Evolutionary conservation across 106 monocot species (phyloP).

Genomic region (Platanthera zijinensis): DNA sequence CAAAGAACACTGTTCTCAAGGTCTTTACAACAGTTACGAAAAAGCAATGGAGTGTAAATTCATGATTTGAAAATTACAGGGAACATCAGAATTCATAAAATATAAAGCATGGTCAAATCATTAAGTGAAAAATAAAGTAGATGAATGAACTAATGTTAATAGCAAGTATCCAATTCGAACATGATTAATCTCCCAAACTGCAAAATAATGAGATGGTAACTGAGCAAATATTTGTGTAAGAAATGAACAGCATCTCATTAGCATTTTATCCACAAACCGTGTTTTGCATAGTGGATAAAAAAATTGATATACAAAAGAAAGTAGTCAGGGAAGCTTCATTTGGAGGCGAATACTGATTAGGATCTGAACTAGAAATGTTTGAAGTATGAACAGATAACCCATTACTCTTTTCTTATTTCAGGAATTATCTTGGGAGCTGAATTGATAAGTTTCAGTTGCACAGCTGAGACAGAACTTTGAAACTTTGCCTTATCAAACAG

Average conservation of each 20-base stretch:
- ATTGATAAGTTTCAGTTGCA: slow-evolving; percentile 2
- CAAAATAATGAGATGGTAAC: neutral
- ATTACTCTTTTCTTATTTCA: slow-evolving; percentile 22
- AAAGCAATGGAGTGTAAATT: neutral
- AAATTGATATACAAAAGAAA: neutral
- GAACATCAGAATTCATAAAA: neutral
- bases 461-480: neutral
- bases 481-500: slow-evolving; percentile 3
- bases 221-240: neutral
- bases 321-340: neutral
- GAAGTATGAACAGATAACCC: neutral
- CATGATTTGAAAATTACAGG: neutral
- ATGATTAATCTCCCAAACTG: neutral
- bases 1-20: neutral
- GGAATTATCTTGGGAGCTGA: slow-evolving; percentile 14
- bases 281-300: neutral
- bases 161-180: neutral
- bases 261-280: too few species aligned
- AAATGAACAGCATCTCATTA: too few species aligned
- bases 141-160: neutral
- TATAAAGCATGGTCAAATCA: neutral
- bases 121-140: neutral
- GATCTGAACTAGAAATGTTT: neutral
- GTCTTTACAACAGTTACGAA: neutral
- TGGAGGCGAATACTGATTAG: neutral